Conservation (phyloP, 306 rosid genomes). For the Pyrus betulifolia region DNA sequence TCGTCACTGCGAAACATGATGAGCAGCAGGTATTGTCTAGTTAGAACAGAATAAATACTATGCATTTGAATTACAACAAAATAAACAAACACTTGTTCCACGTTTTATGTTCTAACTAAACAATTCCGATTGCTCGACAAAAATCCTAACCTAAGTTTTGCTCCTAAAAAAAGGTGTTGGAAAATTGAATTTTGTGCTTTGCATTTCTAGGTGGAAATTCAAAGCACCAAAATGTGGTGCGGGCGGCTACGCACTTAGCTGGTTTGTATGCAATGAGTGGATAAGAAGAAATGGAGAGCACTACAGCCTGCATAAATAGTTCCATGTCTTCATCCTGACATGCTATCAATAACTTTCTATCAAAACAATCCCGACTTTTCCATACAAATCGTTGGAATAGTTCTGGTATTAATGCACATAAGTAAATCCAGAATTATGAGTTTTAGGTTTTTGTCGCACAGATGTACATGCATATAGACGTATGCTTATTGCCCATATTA, state of each 20-base stretch:
- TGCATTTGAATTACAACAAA: too few relatives aligned
- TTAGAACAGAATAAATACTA: too few relatives aligned
- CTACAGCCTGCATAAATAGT: background rate
- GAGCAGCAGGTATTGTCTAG: too few relatives aligned
- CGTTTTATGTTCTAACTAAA: background rate
- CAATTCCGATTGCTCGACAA: background rate
- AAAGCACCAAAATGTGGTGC: too few relatives aligned
- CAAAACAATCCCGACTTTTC: background rate
- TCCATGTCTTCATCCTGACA: background rate
- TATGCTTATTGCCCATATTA: background rate
- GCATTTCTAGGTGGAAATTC: background rate
- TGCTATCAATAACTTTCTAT: background rate
- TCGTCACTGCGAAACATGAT: background rate
- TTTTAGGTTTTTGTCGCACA: background rate
- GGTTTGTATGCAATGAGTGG: background rate
- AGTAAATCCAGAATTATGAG: background rate
- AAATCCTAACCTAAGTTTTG: background rate
- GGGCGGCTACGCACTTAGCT: background rate
- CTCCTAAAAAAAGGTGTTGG: background rate
- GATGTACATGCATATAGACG: background rate
- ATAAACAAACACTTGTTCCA: too few relatives aligned
- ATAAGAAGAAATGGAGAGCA: background rate
- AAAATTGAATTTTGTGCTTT: background rate
- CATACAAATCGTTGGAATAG: too few relatives aligned
- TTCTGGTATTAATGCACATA: background rate